Percentiles rank a stretch among this genome's conserved stretches.
Conservation (phyloP, 768 basidiomycete species). For the Leccinum uliginosum region DNA sequence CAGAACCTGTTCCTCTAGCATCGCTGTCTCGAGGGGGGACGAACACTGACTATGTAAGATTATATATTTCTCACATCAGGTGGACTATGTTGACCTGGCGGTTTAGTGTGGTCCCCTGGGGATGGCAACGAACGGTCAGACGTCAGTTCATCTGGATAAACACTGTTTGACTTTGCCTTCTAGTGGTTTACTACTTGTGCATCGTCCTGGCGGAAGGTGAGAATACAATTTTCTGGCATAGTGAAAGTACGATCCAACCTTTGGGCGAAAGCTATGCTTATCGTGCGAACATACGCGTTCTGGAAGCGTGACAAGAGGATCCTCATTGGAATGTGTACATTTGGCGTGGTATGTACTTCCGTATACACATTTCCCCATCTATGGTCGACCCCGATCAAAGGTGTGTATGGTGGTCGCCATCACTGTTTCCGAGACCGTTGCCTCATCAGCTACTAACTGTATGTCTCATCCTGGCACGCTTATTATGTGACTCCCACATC, state of each 20-base stretch:
- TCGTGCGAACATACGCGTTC: constrained; percentile 18
- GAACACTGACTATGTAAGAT: constrained; percentile 5
- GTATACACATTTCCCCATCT: neutral
- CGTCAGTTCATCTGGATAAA: neutral
- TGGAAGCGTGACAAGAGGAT: constrained; percentile 17
- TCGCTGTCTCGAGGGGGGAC: constrained; percentile 2
- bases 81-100: neutral
- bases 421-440: constrained; percentile 6
- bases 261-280: constrained; percentile 9
- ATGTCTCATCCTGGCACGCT: neutral
- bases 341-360: constrained; percentile 6
- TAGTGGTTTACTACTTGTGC: constrained; percentile 14
- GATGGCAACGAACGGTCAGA: constrained; percentile 6
- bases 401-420: constrained; percentile 3
- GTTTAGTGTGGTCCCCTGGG: constrained; percentile 13
- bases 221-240: neutral
- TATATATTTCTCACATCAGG: neutral
- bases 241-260: neutral
- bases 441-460: constrained; percentile 3
- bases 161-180: neutral
- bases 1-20: neutral
- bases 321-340: constrained; percentile 12
- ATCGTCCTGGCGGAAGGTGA: constrained; percentile 16
- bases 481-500: neutral
- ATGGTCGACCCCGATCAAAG: neutral